Evolutionary conservation across 768 basidiomycete genomes (phyloP).

Genomic region (Trametes coccinea): DNA sequence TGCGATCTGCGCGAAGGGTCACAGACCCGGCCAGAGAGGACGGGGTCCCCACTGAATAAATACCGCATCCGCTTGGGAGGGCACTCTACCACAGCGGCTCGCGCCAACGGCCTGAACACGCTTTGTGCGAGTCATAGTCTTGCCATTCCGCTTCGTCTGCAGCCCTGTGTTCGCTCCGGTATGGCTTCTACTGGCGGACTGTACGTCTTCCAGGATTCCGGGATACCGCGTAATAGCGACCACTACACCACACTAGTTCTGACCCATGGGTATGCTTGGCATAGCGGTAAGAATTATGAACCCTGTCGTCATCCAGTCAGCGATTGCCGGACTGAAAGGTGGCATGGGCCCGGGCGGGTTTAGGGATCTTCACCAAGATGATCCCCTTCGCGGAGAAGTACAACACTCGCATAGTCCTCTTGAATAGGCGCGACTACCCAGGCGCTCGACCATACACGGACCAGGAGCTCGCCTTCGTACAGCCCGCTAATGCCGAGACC

Average conservation of each 20-base stretch:
- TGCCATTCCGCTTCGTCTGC: too few relatives aligned
- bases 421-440: conserved; percentile 28
- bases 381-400: conserved; percentile 9
- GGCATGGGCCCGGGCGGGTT: too few relatives aligned
- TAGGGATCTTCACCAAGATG: conserved; percentile 7
- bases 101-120: too few relatives aligned
- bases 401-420: conserved; percentile 20
- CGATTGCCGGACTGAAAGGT: too few relatives aligned
- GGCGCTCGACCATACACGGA: conserved; percentile 17
- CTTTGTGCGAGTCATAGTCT: too few relatives aligned
- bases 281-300: not conserved
- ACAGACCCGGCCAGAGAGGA: too few relatives aligned
- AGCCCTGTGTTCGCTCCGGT: too few relatives aligned
- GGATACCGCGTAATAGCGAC: not conserved
- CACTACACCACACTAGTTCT: conserved; percentile 12
- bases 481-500: not conserved
- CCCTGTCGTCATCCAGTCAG: too few relatives aligned
- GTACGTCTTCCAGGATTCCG: not conserved
- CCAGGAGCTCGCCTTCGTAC: conserved; percentile 17
- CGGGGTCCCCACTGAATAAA: too few relatives aligned
- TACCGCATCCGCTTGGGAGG: too few relatives aligned
- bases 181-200: not conserved
- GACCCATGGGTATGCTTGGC: conserved; percentile 17
- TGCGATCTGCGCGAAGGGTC: too few relatives aligned
- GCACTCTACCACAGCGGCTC: too few relatives aligned